phyloP scores from a whole-genome alignment of 305 asterid genomes.

The Fraxinus sp. region DNA sequence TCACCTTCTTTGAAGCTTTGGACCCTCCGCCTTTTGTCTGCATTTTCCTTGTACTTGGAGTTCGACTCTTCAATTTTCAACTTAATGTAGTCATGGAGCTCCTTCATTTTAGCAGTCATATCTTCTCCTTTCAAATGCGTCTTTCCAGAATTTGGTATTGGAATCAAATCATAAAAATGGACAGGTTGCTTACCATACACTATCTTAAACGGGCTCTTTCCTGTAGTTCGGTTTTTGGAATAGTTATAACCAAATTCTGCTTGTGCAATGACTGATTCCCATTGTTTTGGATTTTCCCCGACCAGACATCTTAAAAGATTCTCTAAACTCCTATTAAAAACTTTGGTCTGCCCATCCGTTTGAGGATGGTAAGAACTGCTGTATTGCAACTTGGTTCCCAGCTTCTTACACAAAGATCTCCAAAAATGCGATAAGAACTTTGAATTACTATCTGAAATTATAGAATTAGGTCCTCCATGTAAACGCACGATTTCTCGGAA shows the following conservation, averaged over 20 bases:
- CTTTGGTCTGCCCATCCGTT: not conserved
- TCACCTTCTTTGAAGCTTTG: not conserved
- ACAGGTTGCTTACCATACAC: not conserved
- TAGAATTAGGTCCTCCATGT: not conserved
- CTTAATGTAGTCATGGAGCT: not conserved
- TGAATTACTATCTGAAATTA: too few species aligned
- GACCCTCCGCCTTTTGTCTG: not conserved
- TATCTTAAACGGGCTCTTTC: too few species aligned
- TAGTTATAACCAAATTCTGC: too few species aligned
- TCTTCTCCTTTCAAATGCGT: not conserved
- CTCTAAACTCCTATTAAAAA: not conserved
- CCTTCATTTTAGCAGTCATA: not conserved
- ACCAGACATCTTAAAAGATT: not conserved
- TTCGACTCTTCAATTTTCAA: not conserved
- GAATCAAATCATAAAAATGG: not conserved
- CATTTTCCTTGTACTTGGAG: not conserved
- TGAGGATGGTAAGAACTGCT: not conserved
- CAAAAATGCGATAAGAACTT: not conserved
- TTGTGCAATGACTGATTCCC: too few species aligned
- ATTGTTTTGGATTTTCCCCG: too few species aligned
- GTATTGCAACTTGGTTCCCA: not conserved
- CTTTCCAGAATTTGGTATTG: not conserved
- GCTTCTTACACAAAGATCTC: not conserved
- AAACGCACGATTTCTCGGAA: not conserved
- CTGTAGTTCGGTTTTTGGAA: too few species aligned